Evolutionary conservation across 176 grass and related monocot genomes (phyloP).

Genomic region (Chloris gayana): DNA sequence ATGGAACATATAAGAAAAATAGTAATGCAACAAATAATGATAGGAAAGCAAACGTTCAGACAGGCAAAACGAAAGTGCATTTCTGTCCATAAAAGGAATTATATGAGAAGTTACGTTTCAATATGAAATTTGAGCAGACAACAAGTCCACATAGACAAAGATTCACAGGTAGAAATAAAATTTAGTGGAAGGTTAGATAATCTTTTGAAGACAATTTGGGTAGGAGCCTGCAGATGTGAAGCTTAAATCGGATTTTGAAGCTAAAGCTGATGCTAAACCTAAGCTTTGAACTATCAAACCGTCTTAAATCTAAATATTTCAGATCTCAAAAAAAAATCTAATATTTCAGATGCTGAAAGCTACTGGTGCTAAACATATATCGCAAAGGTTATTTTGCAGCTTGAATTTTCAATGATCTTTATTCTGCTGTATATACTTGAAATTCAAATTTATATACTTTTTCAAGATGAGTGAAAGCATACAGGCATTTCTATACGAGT

Average conservation of each 20-base stretch:
- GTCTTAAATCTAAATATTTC: no score
- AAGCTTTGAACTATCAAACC: not conserved
- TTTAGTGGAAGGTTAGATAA: no score
- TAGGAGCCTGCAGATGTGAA: not conserved
- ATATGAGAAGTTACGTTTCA: not conserved
- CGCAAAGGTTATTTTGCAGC: not conserved
- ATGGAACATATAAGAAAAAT: slow-evolving; percentile 26
- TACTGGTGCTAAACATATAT: not conserved
- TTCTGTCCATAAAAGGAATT: slow-evolving; percentile 3
- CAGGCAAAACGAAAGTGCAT: slow-evolving; percentile 18
- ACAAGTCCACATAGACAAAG: not conserved
- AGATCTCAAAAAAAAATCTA: no score
- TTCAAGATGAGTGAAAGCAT: not conserved
- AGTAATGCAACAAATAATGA: slow-evolving; percentile 11
- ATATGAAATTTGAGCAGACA: slow-evolving; percentile 9
- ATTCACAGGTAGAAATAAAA: no score
- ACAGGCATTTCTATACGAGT: not conserved
- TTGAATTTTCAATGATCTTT: not conserved
- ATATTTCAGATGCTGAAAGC: not conserved
- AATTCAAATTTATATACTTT: not conserved
- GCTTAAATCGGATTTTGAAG: not conserved
- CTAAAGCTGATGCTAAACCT: not conserved
- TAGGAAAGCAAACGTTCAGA: not conserved
- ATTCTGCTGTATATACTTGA: not conserved
- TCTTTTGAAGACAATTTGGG: not conserved